These are phyloP conservation scores for Sarocladiaceae sp. DNA, from an alignment of 2,329 filamentous ascomycete species.

Conservation along the genomic window DNA sequence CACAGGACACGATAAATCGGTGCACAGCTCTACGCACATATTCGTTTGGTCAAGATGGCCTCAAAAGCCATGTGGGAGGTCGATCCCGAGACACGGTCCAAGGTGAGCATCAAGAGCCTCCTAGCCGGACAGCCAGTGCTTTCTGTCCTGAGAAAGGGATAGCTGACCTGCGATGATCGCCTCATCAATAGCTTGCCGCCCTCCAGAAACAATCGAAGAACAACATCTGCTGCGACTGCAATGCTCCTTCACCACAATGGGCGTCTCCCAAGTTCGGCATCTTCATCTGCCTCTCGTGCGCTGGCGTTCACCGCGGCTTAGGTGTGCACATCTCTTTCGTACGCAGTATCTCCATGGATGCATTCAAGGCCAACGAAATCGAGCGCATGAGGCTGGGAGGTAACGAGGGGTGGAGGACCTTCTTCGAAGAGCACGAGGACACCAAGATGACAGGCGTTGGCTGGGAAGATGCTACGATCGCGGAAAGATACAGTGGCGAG, in stretches of 20 bases:
- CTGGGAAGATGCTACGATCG: constrained; percentile 86
- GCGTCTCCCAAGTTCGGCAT: constrained; percentile 95
- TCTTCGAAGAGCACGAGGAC: constrained; percentile 72
- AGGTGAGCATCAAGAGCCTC: constrained; percentile 50
- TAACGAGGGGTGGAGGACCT: constrained; percentile 80
- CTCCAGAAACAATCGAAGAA: constrained; percentile 91
- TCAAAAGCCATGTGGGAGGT: constrained; percentile 95
- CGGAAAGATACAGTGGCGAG: constrained; percentile 84
- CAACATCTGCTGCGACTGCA: constrained; percentile 90
- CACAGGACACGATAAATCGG: neutral
- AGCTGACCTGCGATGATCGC: constrained; percentile 11
- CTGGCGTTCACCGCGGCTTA: constrained; percentile 87
- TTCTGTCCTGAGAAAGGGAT: neutral
- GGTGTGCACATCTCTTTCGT: constrained; percentile 99
- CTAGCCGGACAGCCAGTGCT: constrained; percentile 14
- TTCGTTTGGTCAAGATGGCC: constrained; percentile 40
- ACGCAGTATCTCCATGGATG: constrained; percentile 96
- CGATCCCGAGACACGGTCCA: constrained; percentile 92
- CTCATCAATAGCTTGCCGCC: constrained; percentile 64
- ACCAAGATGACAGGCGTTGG: constrained; percentile 63
- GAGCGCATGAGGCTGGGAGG: constrained; percentile 90
- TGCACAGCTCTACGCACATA: neutral
- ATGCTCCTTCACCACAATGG: constrained; percentile 96
- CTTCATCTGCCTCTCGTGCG: constrained; percentile 97
- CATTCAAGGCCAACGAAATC: constrained; percentile 90